Conservation (phyloP, 108 stramenopile genomes). For the Nitzschia palea region DNA sequence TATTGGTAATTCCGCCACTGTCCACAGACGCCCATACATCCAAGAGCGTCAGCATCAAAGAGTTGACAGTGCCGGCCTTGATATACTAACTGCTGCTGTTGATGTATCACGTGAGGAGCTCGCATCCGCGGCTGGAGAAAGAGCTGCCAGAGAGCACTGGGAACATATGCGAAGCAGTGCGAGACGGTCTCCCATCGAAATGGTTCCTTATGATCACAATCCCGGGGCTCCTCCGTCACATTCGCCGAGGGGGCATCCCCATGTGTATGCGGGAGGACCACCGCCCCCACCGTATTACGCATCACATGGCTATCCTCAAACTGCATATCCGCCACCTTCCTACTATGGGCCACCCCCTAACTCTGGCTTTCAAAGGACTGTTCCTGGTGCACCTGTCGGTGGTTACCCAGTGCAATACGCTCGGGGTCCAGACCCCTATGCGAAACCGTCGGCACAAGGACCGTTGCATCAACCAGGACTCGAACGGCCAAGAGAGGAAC, state of each 20-base stretch:
- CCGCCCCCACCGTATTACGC: constrained; percentile 24
- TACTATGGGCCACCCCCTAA: constrained; percentile 33
- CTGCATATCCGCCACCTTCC: constrained; percentile 23
- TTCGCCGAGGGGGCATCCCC: constrained; percentile 1
- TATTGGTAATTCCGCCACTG: constrained; percentile 48
- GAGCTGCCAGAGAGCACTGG: constrained; percentile 8
- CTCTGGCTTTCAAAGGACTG: constrained; percentile 7
- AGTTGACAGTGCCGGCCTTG: constrained; percentile 50
- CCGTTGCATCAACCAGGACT: constrained; percentile 24
- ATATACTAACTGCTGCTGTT: constrained; percentile 62
- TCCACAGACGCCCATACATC: constrained; percentile 20
- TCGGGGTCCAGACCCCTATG: constrained; percentile 26
- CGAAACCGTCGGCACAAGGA: constrained; percentile 2
- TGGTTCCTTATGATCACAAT: constrained; percentile 23
- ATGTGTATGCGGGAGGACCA: constrained; percentile 11
- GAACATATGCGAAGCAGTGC: neutral
- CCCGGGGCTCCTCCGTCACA: constrained; percentile 7
- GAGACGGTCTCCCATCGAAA: constrained; percentile 19
- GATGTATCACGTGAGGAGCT: constrained; percentile 55
- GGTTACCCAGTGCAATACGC: constrained; percentile 35
- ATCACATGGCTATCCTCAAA: constrained; percentile 23
- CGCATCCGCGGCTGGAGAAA: constrained; percentile 30
- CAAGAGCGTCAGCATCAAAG: constrained; percentile 44
- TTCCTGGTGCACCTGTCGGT: constrained; percentile 28
- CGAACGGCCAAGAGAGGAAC: constrained; percentile 12